Evolutionary conservation across 345 rosid species (phyloP).

Genomic region (Brassica carinata): DNA sequence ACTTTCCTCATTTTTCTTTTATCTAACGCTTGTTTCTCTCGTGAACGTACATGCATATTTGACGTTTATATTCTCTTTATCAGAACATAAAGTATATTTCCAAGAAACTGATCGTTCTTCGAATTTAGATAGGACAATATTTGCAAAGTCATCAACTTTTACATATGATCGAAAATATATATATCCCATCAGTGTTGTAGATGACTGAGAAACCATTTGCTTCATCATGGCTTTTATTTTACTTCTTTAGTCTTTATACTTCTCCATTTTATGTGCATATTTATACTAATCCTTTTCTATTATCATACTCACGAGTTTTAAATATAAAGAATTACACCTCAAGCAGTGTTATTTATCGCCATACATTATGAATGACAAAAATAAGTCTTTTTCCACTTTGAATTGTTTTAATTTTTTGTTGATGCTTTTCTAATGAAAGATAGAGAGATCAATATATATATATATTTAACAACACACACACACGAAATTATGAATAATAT

Average conservation of each 20-base stretch:
- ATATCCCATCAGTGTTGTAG: background rate
- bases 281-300: background rate
- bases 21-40: background rate
- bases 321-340: too few relatives aligned
- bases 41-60: background rate
- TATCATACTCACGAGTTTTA: background rate
- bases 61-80: constrained; percentile 3
- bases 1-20: background rate
- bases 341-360: too few relatives aligned
- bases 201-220: constrained; percentile 11
- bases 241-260: background rate
- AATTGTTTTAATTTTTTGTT: background rate
- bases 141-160: background rate
- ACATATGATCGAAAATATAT: background rate
- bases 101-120: background rate
- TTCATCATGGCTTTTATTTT: background rate
- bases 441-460: background rate
- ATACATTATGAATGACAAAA: too few relatives aligned
- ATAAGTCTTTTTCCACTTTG: too few relatives aligned
- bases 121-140: background rate
- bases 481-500: background rate
- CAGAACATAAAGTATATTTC: background rate
- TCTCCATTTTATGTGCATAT: background rate
- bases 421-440: background rate
- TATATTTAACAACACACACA: background rate